Evolutionary conservation across 1,139 yeast genomes (phyloP).

Genomic region (Saccharomyces pastorianus): DNA sequence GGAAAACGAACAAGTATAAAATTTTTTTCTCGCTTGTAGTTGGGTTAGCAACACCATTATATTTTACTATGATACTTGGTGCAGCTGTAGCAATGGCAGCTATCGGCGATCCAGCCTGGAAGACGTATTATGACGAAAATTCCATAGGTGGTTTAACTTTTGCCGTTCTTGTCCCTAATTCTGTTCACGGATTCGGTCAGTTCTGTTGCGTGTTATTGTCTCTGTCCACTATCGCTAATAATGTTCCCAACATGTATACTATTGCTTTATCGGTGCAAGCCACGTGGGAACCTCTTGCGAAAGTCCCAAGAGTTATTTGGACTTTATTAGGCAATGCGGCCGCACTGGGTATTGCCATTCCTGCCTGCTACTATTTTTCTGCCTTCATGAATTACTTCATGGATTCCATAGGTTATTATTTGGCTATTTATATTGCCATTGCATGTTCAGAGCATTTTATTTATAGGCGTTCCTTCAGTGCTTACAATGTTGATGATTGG

Average conservation of each 20-base stretch:
- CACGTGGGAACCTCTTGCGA: slow-evolving; percentile 61
- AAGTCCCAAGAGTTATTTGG: slow-evolving; percentile 78
- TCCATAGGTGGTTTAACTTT: slow-evolving; percentile 78
- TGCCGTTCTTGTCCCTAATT: slow-evolving; percentile 65
- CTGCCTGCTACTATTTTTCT: slow-evolving; percentile 70
- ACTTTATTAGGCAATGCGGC: slow-evolving; percentile 66
- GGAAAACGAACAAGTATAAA: slow-evolving; percentile 47
- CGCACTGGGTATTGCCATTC: slow-evolving; percentile 78
- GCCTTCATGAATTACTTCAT: slow-evolving; percentile 73
- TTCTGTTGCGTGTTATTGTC: slow-evolving; percentile 81
- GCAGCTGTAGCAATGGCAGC: slow-evolving; percentile 77
- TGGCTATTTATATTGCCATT: slow-evolving; percentile 75
- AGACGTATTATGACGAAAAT: slow-evolving; percentile 33
- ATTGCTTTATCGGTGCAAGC: slow-evolving; percentile 80
- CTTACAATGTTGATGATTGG: slow-evolving; percentile 59
- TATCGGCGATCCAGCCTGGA: slow-evolving; percentile 38
- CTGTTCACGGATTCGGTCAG: slow-evolving; percentile 82
- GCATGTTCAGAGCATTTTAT: slow-evolving; percentile 70
- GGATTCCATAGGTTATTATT: slow-evolving; percentile 85
- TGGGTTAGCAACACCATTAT: slow-evolving; percentile 61
- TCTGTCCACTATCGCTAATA: slow-evolving; percentile 79
- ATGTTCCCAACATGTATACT: slow-evolving; percentile 89
- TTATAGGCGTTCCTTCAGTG: slow-evolving; percentile 46
- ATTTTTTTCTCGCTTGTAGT: slow-evolving; percentile 55
- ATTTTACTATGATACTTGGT: slow-evolving; percentile 72